Percentiles rank a stretch among this genome's conserved stretches.
Evolutionary conservation across 108 stramenopile species (phyloP).

Genomic region (Pseudonitzschia pungens): DNA sequence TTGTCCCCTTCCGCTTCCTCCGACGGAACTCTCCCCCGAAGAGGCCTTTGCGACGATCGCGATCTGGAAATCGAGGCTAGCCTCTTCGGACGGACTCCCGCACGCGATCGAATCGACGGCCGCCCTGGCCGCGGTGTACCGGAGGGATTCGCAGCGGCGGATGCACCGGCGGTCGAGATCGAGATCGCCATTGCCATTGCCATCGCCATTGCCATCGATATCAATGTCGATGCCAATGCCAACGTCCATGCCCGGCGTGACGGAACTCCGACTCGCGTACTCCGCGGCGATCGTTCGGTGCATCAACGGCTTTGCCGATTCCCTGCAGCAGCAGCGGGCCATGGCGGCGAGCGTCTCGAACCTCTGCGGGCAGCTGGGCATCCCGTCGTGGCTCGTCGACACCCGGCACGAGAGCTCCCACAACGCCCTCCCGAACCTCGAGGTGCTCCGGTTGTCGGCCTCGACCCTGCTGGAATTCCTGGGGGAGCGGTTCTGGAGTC

Average conservation of each 20-base stretch:
- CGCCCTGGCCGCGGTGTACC: conserved; percentile 56
- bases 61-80: conserved; percentile 66
- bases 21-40: conserved; percentile 23
- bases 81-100: conserved; percentile 43
- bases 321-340: conserved; percentile 56
- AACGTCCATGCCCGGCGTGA: no score
- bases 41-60: conserved; percentile 56
- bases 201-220: neutral
- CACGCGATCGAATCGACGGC: conserved; percentile 78
- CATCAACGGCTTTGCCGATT: conserved; percentile 86
- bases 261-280: conserved; percentile 67
- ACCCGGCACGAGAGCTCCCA: conserved; percentile 82
- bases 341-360: conserved; percentile 50
- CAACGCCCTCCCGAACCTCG: conserved; percentile 68
- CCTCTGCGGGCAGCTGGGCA: conserved; percentile 67
- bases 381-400: conserved; percentile 84
- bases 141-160: conserved; percentile 43
- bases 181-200: no score
- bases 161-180: neutral
- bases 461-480: conserved; percentile 68
- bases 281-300: conserved; percentile 68
- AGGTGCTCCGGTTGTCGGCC: conserved; percentile 61
- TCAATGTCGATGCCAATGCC: neutral
- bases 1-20: no score
- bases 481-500: conserved; percentile 63